Percentiles rank a stretch among this genome's conserved stretches.
Evolutionary conservation across 345 rosid species (phyloP).

Genomic region (Heritiera fomes): DNA sequence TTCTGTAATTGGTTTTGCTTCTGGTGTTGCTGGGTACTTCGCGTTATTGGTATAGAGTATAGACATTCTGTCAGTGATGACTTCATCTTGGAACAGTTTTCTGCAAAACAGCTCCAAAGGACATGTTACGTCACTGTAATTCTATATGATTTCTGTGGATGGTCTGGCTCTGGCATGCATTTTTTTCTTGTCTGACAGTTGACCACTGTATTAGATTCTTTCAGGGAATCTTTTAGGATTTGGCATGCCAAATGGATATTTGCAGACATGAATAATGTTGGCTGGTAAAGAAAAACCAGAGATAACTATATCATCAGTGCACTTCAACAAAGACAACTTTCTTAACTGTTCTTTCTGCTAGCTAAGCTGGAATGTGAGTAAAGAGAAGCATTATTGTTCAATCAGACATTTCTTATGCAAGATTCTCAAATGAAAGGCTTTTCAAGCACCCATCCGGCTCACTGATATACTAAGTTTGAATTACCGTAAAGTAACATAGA

Average conservation of each 20-base stretch:
- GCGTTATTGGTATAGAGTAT: conserved; percentile 1
- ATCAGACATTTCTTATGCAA: conserved; percentile 17
- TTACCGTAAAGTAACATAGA: conserved; percentile 21
- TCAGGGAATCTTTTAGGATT: conserved; percentile 36
- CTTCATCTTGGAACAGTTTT: conserved; percentile 8
- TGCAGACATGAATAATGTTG: conserved; percentile 7
- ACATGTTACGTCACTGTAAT: conserved; percentile 25
- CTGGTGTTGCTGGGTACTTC: background rate
- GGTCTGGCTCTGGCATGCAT: conserved; percentile 12
- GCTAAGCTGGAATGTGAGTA: conserved; percentile 34
- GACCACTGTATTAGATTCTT: conserved; percentile 22
- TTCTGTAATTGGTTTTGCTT: background rate
- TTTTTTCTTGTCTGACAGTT: conserved; percentile 18
- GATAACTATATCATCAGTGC: conserved; percentile 28
- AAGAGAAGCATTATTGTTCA: conserved; percentile 29
- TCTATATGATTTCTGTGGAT: conserved; percentile 23
- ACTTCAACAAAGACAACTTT: conserved; percentile 31
- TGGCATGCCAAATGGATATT: conserved; percentile 27
- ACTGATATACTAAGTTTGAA: conserved; percentile 13
- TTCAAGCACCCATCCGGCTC: conserved; percentile 22
- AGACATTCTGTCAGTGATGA: conserved; percentile 8
- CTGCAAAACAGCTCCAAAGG: conserved; percentile 10
- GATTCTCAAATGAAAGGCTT: conserved; percentile 10
- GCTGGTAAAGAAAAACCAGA: conserved; percentile 13
- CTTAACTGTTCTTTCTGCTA: conserved; percentile 2